Evolutionary conservation across 2,329 filamentous ascomycete genomes (phyloP).

Genomic region (Paecilomyces formosus): DNA sequence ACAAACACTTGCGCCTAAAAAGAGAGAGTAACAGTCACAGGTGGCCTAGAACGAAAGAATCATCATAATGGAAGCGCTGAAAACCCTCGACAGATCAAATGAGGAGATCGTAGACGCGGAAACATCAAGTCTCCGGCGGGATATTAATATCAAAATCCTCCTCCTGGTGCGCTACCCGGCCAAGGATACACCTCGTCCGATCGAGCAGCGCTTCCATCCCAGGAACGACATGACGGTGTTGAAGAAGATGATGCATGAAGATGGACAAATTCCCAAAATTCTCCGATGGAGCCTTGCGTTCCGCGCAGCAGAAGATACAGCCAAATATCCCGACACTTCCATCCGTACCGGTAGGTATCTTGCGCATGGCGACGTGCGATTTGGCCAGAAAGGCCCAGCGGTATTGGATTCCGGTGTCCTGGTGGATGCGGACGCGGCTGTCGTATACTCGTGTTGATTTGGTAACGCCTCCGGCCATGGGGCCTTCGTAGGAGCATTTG

Average conservation of each 20-base stretch:
- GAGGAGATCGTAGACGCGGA: not conserved
- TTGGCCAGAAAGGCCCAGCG: constrained; percentile 44
- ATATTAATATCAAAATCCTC: constrained; percentile 45
- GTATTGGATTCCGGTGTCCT: constrained; percentile 31
- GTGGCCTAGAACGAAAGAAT: not conserved
- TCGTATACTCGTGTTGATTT: constrained; percentile 20
- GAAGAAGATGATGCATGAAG: constrained; percentile 39
- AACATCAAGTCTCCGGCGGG: constrained; percentile 13
- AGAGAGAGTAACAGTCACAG: too few species aligned
- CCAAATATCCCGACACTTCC: constrained; percentile 22
- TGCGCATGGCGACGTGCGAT: constrained; percentile 33
- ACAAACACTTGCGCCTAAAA: too few species aligned
- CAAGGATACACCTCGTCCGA: constrained; percentile 37
- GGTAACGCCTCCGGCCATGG: constrained; percentile 12
- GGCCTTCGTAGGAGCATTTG: constrained; percentile 39
- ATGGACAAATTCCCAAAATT: constrained; percentile 32
- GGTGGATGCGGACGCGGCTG: constrained; percentile 17
- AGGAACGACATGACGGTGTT: constrained; percentile 25
- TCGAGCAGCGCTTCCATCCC: constrained; percentile 28
- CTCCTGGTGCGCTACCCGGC: constrained; percentile 26
- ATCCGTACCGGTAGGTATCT: constrained; percentile 13
- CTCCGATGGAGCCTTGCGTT: constrained; percentile 22
- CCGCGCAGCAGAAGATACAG: constrained; percentile 42
- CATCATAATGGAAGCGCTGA: not conserved
- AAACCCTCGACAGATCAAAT: not conserved